Percentiles rank a stretch among this genome's conserved stretches.
Evolutionary conservation across 768 basidiomycete genomes (phyloP).

Genomic region (Boletus rubroflammeus): DNA sequence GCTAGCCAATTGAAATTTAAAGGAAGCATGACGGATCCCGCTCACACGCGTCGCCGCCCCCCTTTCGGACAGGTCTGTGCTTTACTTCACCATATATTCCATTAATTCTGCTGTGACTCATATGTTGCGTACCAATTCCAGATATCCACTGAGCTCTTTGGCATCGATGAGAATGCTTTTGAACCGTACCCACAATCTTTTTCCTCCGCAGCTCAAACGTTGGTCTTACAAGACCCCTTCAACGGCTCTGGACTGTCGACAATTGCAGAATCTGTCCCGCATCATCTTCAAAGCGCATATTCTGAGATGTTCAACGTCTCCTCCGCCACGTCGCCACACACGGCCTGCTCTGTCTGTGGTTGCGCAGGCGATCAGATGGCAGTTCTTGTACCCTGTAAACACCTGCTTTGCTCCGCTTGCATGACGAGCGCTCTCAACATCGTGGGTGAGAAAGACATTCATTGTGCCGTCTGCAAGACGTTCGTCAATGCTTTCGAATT

Average conservation of each 20-base stretch:
- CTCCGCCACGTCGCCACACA: constrained; percentile 14
- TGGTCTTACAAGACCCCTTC: constrained; percentile 44
- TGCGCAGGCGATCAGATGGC: constrained; percentile 48
- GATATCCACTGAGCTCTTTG: constrained; percentile 59
- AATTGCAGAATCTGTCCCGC: constrained; percentile 29
- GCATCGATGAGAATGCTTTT: constrained; percentile 71
- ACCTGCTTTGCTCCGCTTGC: constrained; percentile 76
- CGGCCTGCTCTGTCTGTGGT: constrained; percentile 64
- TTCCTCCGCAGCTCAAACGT: constrained; percentile 31
- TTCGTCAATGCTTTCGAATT: constrained; percentile 70
- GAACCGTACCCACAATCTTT: constrained; percentile 45
- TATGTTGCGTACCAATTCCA: constrained; percentile 17
- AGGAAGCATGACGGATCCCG: constrained; percentile 71
- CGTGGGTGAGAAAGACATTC: constrained; percentile 86
- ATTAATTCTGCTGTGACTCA: constrained; percentile 17
- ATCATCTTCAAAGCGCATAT: constrained; percentile 18
- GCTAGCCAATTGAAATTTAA: constrained; percentile 57
- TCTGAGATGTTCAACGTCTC: constrained; percentile 23
- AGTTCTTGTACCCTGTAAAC: constrained; percentile 69
- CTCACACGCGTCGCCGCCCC: constrained; percentile 43
- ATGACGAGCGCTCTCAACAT: constrained; percentile 85
- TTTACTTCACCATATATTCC: constrained; percentile 3
- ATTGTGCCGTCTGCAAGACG: constrained; percentile 73
- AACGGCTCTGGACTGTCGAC: constrained; percentile 33
- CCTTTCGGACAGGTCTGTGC: constrained; percentile 39